phyloP scores from a whole-genome alignment of 2,329 filamentous ascomycete species.

The Scytalidium lignicola region DNA sequence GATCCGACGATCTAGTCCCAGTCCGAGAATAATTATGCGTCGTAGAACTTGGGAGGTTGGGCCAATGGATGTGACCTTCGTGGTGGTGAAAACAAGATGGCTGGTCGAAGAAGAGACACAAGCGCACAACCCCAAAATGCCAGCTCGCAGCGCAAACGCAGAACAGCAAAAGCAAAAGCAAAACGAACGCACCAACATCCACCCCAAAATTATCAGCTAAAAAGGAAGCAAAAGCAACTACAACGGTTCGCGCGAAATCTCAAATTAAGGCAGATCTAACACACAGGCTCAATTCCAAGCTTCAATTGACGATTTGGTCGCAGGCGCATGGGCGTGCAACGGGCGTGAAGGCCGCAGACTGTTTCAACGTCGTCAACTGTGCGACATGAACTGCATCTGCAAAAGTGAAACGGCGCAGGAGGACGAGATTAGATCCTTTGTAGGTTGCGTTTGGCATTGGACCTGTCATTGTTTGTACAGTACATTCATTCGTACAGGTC shows the following conservation, averaged over 20 bases:
- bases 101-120: neutral
- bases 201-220: neutral
- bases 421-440: neutral
- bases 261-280: neutral
- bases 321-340: neutral
- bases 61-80: conserved; percentile 1
- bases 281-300: neutral
- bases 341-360: neutral
- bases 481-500: neutral
- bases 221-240: neutral
- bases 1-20: neutral
- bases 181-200: neutral
- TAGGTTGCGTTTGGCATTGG: neutral
- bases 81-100: conserved; percentile 3
- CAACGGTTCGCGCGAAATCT: neutral
- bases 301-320: neutral
- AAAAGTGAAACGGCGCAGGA: neutral
- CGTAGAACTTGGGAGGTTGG: conserved; percentile 2
- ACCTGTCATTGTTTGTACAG: neutral
- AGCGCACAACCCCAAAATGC: neutral
- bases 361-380: neutral
- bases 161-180: neutral
- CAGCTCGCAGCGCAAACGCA: neutral
- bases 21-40: neutral
- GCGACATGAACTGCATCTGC: neutral